These are phyloP conservation scores for Aspergillus bombycis DNA, from an alignment of 2,329 filamentous ascomycete genomes.

Conservation along the genomic window DNA sequence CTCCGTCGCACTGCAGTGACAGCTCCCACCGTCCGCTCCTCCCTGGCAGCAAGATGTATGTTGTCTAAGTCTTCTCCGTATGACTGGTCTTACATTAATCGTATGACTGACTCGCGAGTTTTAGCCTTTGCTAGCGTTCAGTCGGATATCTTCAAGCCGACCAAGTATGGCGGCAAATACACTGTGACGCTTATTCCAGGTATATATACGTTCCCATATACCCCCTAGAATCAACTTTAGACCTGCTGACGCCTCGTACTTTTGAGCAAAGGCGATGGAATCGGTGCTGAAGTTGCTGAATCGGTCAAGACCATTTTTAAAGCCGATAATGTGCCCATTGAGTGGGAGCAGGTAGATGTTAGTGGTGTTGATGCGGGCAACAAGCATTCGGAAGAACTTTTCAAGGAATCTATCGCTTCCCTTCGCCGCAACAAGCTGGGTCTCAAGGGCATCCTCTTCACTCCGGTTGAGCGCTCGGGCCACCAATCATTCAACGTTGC, in stretches of 20 bases:
- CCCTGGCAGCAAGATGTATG: slow-evolving; percentile 60
- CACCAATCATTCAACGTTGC: slow-evolving; percentile 99
- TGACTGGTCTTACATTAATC: neutral
- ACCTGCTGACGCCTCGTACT: slow-evolving; percentile 18
- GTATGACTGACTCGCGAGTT: slow-evolving; percentile 22
- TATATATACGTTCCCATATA: slow-evolving; percentile 37
- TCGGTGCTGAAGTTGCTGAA: slow-evolving; percentile 96
- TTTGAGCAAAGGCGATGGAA: slow-evolving; percentile 72
- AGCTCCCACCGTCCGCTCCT: slow-evolving; percentile 52
- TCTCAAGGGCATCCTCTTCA: slow-evolving; percentile 98
- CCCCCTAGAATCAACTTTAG: neutral
- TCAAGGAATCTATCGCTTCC: slow-evolving; percentile 92
- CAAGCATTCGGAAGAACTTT: slow-evolving; percentile 90
- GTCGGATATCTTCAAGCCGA: slow-evolving; percentile 97
- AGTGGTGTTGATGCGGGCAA: slow-evolving; percentile 83
- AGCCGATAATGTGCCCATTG: slow-evolving; percentile 96
- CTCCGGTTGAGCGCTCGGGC: slow-evolving; percentile 91
- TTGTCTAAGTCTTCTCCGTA: slow-evolving; percentile 11
- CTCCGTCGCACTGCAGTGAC: slow-evolving; percentile 57
- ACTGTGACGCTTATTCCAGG: slow-evolving; percentile 97
- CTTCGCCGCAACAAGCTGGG: slow-evolving; percentile 98
- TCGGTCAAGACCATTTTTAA: slow-evolving; percentile 99
- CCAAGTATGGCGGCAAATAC: slow-evolving; percentile 99
- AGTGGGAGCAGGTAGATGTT: slow-evolving; percentile 98
- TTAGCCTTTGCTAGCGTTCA: slow-evolving; percentile 77